Evolutionary conservation across 768 basidiomycete species (phyloP), one percentile per base, ranked within the genome.

Genomic region (Tricholoma bakamatsutake): DNA sequence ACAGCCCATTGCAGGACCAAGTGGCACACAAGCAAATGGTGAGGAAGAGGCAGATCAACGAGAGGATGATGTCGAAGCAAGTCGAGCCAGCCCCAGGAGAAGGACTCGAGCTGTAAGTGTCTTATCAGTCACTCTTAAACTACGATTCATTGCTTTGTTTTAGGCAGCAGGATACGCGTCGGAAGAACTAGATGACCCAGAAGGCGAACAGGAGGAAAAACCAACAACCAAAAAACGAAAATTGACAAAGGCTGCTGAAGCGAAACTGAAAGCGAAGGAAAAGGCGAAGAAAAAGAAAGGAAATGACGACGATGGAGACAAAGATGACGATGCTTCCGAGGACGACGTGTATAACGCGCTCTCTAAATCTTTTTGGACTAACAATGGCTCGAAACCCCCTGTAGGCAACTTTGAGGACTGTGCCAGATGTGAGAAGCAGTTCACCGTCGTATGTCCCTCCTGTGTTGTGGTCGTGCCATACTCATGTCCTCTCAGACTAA

Each of bases 341-440:
- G 85, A 87, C 17, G 84, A 84, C 55, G 77, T 81, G n/a, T 88
- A 88, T 60, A 84, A 73, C 4, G 84, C 84, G 7, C 67, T 83
- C 10, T 84, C 84, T 9, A 85, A 78, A 64, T 75, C 74, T 48
- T 61, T 76, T 65, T 71, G 73, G 33, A 62, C 55, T 13, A 70
- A 61, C 50, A 61, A 55, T 61, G 71, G 61, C 34, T 71, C 59
- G 48, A 87, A 87, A 57, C 90, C 88, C 1, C 75, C 87, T 3
- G 76, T 87, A 4, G 96, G 96, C 1, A 84, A 83, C 59, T 88
- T 95, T 54, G 85, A 85, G 60, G 73, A 78, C 6, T 99, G 97
- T 65, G 90, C 84, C 1, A 79, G 80, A 53, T 99, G 96, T 67
- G 77, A 79, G 50, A 86, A 88, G 56, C 83, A 87, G 61, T 97